Conservation (phyloP, 352 stramenopile genomes). For the Halophytophthora polymorphica region DNA sequence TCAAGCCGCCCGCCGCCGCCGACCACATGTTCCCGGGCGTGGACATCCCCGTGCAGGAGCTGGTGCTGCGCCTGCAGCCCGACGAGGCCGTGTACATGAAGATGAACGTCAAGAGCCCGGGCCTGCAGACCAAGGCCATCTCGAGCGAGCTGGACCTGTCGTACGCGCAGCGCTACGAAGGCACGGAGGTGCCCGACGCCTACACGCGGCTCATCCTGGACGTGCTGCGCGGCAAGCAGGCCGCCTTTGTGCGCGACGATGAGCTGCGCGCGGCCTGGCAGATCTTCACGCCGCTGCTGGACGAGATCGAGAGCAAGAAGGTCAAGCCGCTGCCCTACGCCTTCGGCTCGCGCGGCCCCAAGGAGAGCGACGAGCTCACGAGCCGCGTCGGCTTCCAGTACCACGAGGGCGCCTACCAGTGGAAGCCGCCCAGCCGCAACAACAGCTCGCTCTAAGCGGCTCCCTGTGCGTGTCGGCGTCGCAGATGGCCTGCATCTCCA, state of each 20-base stretch:
- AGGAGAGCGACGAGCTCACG: constrained; percentile 84
- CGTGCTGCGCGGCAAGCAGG: constrained; percentile 94
- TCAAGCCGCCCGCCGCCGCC: constrained; percentile 90
- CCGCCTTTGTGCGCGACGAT: constrained; percentile 96
- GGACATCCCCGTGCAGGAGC: constrained; percentile 92
- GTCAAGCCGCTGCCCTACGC: constrained; percentile 91
- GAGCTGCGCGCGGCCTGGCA: constrained; percentile 96
- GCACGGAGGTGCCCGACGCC: constrained; percentile 91
- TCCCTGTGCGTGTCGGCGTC: constrained; percentile 9
- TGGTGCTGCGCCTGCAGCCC: constrained; percentile 97
- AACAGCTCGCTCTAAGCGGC: constrained; percentile 45
- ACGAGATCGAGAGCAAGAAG: constrained; percentile 93
- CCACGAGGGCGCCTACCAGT: constrained; percentile 75
- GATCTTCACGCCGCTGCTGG: constrained; percentile 98
- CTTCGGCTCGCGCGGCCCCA: constrained; percentile 91
- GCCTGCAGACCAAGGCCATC: constrained; percentile 88
- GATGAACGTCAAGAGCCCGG: constrained; percentile 95
- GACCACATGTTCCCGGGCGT: constrained; percentile 89
- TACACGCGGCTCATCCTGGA: constrained; percentile 98
- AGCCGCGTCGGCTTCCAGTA: constrained; percentile 71
- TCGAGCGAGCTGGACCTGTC: constrained; percentile 96
- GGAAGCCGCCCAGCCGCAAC: constrained; percentile 41
- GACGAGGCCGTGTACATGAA: constrained; percentile 97
- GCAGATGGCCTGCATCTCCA: too few relatives aligned
- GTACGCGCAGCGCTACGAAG: constrained; percentile 89